These are phyloP conservation scores for Fusarium sp. DNA, from an alignment of 2,329 filamentous ascomycete species.

Conservation along the genomic window DNA sequence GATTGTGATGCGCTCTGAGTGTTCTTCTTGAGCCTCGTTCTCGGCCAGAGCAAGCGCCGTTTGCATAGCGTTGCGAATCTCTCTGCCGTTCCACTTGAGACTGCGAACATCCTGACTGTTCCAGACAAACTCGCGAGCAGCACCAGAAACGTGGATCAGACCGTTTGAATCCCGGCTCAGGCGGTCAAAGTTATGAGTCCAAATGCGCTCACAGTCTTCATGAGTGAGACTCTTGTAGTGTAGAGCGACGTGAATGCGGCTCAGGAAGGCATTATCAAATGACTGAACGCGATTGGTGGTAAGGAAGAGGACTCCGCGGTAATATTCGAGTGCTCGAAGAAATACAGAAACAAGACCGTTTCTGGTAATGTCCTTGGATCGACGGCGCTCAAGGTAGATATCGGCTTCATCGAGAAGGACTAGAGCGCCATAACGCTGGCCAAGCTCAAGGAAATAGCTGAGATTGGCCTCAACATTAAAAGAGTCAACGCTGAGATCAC, in stretches of 20 bases:
- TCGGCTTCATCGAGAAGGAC: constrained; percentile 70
- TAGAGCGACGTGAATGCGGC: constrained; percentile 61
- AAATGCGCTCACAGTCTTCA: constrained; percentile 57
- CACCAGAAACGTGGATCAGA: constrained; percentile 51
- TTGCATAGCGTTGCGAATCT: constrained; percentile 58
- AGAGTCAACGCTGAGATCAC: constrained; percentile 57
- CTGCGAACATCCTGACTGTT: constrained; percentile 50
- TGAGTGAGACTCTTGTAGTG: constrained; percentile 57
- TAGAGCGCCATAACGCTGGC: constrained; percentile 61
- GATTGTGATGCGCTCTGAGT: constrained; percentile 45
- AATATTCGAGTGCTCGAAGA: constrained; percentile 63
- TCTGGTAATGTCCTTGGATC: constrained; percentile 55
- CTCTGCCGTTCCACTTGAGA: constrained; percentile 56
- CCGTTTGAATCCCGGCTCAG: constrained; percentile 55
- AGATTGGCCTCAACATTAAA: constrained; percentile 56
- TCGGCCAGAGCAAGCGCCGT: constrained; percentile 59
- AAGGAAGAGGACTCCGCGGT: constrained; percentile 61
- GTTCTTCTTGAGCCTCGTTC: constrained; percentile 53
- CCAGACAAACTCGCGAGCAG: constrained; percentile 55
- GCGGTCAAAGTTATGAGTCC: constrained; percentile 59
- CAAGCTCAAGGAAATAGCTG: constrained; percentile 61
- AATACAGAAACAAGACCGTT: constrained; percentile 63
- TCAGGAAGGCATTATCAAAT: constrained; percentile 61
- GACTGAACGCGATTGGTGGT: constrained; percentile 61
- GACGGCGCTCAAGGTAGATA: constrained; percentile 67